Evolutionary conservation across 225 moss, liverwort and hornwort genomes (phyloP).

Genomic region (Sphagnum tenellum): DNA sequence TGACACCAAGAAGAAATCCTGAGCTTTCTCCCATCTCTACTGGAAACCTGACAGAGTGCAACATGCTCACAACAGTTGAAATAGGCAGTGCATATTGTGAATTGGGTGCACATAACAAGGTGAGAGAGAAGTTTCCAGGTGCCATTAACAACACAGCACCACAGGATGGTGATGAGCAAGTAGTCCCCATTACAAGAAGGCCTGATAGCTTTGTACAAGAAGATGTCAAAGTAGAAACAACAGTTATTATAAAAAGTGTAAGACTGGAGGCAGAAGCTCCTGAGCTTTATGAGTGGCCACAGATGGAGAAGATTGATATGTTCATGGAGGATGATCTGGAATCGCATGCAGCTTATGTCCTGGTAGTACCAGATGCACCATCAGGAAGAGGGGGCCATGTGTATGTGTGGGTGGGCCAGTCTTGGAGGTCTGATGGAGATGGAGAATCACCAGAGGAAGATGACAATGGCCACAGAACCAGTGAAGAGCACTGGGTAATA

Average conservation of each 20-base stretch:
- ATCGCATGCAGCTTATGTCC: slow-evolving; percentile 20
- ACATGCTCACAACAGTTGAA: neutral
- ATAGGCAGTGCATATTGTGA: too few relatives aligned
- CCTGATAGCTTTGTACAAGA: too few relatives aligned
- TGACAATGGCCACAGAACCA: neutral
- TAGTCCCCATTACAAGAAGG: neutral
- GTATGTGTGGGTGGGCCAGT: slow-evolving; percentile 32
- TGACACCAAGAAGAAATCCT: slow-evolving; percentile 1
- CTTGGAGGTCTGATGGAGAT: neutral
- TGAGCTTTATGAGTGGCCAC: slow-evolving; percentile 32
- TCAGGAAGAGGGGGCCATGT: slow-evolving; percentile 7
- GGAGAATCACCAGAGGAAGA: neutral
- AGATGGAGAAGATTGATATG: slow-evolving; percentile 39
- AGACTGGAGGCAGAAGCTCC: too few relatives aligned
- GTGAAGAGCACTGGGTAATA: slow-evolving; percentile 9
- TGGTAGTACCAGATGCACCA: slow-evolving; percentile 11
- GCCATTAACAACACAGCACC: too few relatives aligned
- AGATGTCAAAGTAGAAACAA: too few relatives aligned
- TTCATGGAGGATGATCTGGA: slow-evolving; percentile 45
- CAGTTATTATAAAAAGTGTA: too few relatives aligned
- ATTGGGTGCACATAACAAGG: too few relatives aligned
- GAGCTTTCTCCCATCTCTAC: slow-evolving; percentile 5
- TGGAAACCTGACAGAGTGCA: slow-evolving; percentile 1
- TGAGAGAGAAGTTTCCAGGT: too few relatives aligned
- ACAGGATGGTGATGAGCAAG: neutral